Percentiles rank a stretch among this genome's conserved stretches.
Evolutionary conservation across 179 eudicot species (phyloP).

Genomic region (Spergularia azorica): DNA sequence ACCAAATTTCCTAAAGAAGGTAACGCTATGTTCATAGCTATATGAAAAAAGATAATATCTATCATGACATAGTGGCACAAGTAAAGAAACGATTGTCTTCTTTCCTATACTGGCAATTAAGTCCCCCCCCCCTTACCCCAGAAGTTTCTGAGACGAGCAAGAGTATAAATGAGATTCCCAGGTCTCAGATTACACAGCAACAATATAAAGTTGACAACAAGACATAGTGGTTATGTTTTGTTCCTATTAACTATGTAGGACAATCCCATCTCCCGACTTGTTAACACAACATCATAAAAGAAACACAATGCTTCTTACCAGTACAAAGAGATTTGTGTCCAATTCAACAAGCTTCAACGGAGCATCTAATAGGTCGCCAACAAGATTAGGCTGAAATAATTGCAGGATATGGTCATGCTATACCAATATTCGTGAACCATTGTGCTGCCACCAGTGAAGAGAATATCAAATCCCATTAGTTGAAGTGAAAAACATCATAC

Average conservation of each 20-base stretch:
- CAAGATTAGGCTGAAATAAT: not conserved
- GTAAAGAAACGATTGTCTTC: no score
- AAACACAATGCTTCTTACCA: slow-evolving; percentile 11
- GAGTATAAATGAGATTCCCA: not conserved
- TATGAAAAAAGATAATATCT: not conserved
- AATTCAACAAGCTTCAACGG: not conserved
- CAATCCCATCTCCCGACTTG: not conserved
- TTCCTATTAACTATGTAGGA: not conserved
- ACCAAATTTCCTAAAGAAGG: not conserved
- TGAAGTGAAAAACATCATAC: not conserved
- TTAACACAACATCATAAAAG: no score
- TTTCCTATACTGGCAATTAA: no score
- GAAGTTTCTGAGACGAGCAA: no score
- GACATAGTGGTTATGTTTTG: not conserved
- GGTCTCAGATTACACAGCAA: not conserved
- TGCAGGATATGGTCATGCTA: slow-evolving; percentile 2
- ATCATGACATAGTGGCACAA: not conserved
- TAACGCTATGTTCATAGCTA: not conserved
- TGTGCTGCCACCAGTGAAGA: not conserved
- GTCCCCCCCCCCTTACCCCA: no score
- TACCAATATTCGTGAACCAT: no score
- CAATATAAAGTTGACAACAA: not conserved
- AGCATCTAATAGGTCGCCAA: not conserved
- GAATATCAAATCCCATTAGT: not conserved
- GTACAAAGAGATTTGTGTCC: not conserved